Evolutionary conservation across 169 alveolate genomes (phyloP).

Genomic region (Plasmodium gaboni): DNA sequence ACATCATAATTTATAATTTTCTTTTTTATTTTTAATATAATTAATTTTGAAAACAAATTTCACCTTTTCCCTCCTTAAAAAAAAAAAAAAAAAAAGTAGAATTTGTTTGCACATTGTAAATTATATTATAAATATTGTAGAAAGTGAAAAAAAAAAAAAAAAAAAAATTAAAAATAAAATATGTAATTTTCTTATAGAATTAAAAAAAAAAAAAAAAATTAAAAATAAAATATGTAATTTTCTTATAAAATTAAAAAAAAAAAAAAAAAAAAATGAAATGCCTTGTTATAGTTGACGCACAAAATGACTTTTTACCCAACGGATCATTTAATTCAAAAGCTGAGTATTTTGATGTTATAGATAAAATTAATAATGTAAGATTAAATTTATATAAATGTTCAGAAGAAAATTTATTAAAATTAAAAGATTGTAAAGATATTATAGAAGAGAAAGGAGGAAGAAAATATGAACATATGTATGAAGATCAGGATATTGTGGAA

Average conservation of each 20-base stretch:
- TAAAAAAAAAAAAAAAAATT: not conserved
- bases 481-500: slow-evolving; percentile 29
- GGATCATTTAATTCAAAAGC: slow-evolving; percentile 57
- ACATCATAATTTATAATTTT: too few species aligned
- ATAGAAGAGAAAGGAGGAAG: slow-evolving; percentile 12
- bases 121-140: too few species aligned
- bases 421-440: slow-evolving; percentile 17
- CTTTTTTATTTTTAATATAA: too few species aligned
- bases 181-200: not conserved
- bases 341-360: slow-evolving; percentile 28
- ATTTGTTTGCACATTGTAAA: too few species aligned
- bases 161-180: not conserved
- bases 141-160: too few species aligned
- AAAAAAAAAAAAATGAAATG: slow-evolving; percentile 44
- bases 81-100: too few species aligned
- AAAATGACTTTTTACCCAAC: slow-evolving; percentile 64
- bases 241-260: not conserved
- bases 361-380: slow-evolving; percentile 57
- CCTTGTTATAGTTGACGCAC: slow-evolving; percentile 68
- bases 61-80: too few species aligned
- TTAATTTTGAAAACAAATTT: too few species aligned
- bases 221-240: not conserved
- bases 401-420: slow-evolving; percentile 29
- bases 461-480: not conserved
- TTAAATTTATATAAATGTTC: slow-evolving; percentile 28